A percentile compares a stretch with the other conserved stretches of the same genome.
Conservation (phyloP, 345 rosid genomes). For the Brassica cretica region DNA sequence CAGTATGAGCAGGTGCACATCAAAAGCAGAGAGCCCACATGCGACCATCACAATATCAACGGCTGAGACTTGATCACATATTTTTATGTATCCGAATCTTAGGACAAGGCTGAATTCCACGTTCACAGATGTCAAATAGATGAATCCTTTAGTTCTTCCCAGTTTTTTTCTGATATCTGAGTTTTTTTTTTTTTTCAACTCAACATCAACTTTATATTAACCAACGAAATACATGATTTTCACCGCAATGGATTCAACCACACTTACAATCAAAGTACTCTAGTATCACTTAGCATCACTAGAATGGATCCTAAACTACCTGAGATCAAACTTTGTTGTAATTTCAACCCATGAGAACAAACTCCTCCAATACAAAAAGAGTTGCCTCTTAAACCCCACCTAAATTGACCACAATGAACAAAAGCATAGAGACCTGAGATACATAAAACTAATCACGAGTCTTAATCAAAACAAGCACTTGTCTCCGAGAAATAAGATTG, state of each 20-base stretch:
- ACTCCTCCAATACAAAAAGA: background rate
- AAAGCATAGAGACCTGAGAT: background rate
- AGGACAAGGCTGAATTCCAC: conserved; percentile 23
- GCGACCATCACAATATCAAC: conserved; percentile 16
- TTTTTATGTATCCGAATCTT: conserved; percentile 24
- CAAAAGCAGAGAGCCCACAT: conserved; percentile 28
- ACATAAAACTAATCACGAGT: background rate
- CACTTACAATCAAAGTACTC: too few species aligned
- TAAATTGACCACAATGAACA: background rate
- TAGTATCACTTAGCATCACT: too few species aligned
- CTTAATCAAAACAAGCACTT: background rate
- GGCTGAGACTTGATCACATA: conserved; percentile 1
- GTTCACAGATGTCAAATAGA: conserved; percentile 4
- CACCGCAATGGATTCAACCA: too few species aligned
- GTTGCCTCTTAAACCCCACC: background rate
- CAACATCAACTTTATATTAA: too few species aligned
- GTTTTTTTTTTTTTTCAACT: too few species aligned
- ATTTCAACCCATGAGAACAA: background rate
- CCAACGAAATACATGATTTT: too few species aligned
- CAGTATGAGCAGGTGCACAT: conserved; percentile 39
- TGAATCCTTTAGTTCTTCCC: background rate
- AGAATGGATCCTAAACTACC: too few species aligned
- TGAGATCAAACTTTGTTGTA: background rate
- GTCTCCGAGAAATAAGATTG: background rate
- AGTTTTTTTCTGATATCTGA: background rate